These are phyloP conservation scores for Leccinum rimulosum DNA, from an alignment of 768 basidiomycete species.

Conservation along the genomic window DNA sequence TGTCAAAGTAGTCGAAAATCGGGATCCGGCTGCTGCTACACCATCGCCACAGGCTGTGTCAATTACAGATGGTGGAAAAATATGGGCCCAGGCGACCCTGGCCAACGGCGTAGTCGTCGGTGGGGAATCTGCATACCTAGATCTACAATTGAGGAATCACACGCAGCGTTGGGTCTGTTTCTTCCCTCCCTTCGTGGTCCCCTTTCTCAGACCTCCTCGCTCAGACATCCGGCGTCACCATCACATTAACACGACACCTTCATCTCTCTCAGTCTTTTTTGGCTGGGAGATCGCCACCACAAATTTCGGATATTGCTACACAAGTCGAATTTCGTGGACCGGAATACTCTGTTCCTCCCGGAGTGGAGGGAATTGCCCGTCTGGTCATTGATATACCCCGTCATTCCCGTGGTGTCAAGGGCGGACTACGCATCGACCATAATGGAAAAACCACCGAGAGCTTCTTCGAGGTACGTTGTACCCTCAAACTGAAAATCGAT, in stretches of 20 bases:
- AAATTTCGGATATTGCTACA: conserved; percentile 64
- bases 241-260: conserved; percentile 61
- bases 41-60: conserved; percentile 54
- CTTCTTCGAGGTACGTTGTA: conserved; percentile 69
- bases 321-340: conserved; percentile 69
- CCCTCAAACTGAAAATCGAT: conserved; percentile 58
- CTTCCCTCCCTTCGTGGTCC: not conserved
- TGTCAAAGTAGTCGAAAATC: conserved; percentile 62
- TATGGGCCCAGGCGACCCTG: conserved; percentile 71
- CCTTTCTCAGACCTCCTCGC: conserved; percentile 1
- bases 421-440: conserved; percentile 58
- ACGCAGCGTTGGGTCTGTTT: conserved; percentile 68
- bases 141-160: conserved; percentile 80
- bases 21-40: conserved; percentile 34
- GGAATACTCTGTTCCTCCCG: conserved; percentile 73
- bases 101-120: conserved; percentile 62
- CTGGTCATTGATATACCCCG: conserved; percentile 79
- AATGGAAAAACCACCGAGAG: conserved; percentile 43
- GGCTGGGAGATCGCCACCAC: conserved; percentile 29
- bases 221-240: conserved; percentile 66
- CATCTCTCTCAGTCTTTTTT: conserved; percentile 44
- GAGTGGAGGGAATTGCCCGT: conserved; percentile 73
- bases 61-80: conserved; percentile 75
- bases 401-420: conserved; percentile 60
- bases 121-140: conserved; percentile 69